phyloP scores from a whole-genome alignment of 805 yeast genomes.

The Zygoascus flipseniorum region DNA sequence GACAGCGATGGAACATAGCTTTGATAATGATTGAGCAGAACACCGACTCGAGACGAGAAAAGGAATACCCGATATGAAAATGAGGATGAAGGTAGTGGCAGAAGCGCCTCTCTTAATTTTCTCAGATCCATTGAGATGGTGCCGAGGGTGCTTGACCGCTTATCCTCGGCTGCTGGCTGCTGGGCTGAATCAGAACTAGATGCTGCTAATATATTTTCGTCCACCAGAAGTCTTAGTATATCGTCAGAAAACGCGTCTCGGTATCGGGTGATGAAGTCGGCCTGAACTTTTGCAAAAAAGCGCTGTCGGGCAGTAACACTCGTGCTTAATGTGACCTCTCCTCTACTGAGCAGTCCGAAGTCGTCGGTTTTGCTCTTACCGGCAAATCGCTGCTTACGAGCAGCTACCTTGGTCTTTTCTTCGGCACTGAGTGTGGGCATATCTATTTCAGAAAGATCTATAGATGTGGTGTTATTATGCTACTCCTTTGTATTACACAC shows the following conservation, averaged over 20 bases:
- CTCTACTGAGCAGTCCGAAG: neutral
- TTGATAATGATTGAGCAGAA: neutral
- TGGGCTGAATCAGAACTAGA: neutral
- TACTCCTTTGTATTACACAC: neutral
- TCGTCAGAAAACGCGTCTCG: neutral
- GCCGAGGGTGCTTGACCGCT: neutral
- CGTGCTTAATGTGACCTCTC: neutral
- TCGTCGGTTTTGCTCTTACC: neutral
- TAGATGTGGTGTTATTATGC: neutral
- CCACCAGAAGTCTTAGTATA: neutral
- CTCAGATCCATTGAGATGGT: neutral
- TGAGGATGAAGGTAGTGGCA: neutral
- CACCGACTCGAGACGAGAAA: neutral
- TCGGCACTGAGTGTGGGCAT: neutral
- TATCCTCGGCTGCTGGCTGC: neutral
- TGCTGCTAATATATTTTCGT: neutral
- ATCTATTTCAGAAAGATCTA: neutral
- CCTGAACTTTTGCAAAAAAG: neutral
- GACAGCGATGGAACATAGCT: neutral
- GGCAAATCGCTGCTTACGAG: neutral
- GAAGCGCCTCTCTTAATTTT: slow-evolving; percentile 2
- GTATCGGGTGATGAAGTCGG: neutral
- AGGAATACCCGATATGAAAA: neutral
- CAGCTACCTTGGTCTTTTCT: neutral
- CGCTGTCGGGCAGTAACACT: neutral